Conservation (phyloP, 495 filamentous ascomycete genomes). For the Penicillium turbatum region DNA sequence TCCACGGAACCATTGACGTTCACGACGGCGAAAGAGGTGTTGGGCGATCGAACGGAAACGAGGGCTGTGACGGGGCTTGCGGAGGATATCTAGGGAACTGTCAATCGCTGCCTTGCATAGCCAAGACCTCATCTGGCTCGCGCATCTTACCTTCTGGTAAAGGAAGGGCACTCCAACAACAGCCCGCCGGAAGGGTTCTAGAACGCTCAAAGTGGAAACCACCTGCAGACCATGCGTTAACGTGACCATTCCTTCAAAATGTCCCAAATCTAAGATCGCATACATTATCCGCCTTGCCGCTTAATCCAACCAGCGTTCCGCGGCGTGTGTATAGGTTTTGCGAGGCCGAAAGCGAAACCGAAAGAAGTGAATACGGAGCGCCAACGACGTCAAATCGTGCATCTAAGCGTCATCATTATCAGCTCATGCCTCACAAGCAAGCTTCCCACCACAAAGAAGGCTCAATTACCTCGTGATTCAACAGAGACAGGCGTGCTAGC, state of each 20-base stretch:
- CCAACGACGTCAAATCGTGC: slow-evolving; percentile 91
- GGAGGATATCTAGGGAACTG: slow-evolving; percentile 58
- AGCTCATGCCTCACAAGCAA: not conserved
- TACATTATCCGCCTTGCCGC: slow-evolving; percentile 88
- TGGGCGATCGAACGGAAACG: slow-evolving; percentile 77
- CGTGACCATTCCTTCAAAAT: not conserved
- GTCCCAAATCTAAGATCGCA: slow-evolving; percentile 8
- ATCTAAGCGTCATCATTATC: slow-evolving; percentile 49
- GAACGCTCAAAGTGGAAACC: slow-evolving; percentile 81
- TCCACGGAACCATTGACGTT: slow-evolving; percentile 92
- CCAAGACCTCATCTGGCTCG: not conserved
- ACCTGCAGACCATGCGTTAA: slow-evolving; percentile 39
- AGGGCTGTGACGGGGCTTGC: slow-evolving; percentile 80
- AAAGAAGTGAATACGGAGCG: slow-evolving; percentile 84
- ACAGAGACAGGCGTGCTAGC: slow-evolving; percentile 37
- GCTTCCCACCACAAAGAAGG: not conserved
- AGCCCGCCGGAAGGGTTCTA: slow-evolving; percentile 75
- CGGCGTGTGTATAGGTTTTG: slow-evolving; percentile 87
- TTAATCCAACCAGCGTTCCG: slow-evolving; percentile 84
- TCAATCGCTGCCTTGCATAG: slow-evolving; percentile 3
- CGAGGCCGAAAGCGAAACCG: slow-evolving; percentile 85
- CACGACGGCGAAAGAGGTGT: slow-evolving; percentile 79
- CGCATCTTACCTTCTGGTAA: slow-evolving; percentile 64
- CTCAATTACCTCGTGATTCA: slow-evolving; percentile 36
- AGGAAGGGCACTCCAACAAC: slow-evolving; percentile 83